Conservation (phyloP, 306 rosid genomes). For the Corylus avellana region DNA sequence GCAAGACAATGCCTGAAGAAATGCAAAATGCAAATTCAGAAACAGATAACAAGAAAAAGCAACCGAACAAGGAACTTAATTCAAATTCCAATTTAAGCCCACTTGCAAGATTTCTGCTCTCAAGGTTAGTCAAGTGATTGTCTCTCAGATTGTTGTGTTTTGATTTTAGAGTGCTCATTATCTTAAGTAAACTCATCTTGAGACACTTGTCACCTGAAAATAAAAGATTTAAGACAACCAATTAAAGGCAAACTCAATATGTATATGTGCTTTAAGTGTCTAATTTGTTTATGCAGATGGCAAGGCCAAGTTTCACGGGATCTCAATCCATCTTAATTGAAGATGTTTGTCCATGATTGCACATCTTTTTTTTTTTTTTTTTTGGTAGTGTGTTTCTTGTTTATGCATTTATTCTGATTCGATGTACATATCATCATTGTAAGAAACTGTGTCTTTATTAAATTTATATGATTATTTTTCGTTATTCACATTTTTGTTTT, state of each 20-base stretch:
- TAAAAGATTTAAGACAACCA: background rate
- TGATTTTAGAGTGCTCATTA: background rate
- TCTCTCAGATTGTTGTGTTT: conserved; percentile 13
- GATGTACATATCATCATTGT: conserved; percentile 79
- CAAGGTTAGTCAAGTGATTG: conserved; percentile 62
- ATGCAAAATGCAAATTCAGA: conserved; percentile 41
- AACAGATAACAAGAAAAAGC: conserved; percentile 57
- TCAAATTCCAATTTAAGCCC: conserved; percentile 82
- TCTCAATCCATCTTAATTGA: conserved; percentile 63
- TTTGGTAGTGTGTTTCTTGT: conserved; percentile 35
- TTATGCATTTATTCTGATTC: conserved; percentile 46
- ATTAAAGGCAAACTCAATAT: background rate
- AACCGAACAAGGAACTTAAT: conserved; percentile 63
- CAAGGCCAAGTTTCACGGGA: conserved; percentile 87
- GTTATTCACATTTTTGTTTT: conserved; percentile 28
- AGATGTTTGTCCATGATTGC: conserved; percentile 23
- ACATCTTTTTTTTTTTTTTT: conserved; percentile 44
- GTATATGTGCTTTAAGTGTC: background rate
- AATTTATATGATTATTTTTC: conserved; percentile 24
- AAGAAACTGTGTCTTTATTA: conserved; percentile 42
- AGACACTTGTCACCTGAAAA: background rate
- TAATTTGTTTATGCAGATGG: conserved; percentile 72
- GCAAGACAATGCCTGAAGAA: conserved; percentile 55
- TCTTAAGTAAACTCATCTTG: background rate
- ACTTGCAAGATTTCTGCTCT: conserved; percentile 92